Conservation (phyloP, 345 rosid genomes). For the Linum usitatissimum region DNA sequence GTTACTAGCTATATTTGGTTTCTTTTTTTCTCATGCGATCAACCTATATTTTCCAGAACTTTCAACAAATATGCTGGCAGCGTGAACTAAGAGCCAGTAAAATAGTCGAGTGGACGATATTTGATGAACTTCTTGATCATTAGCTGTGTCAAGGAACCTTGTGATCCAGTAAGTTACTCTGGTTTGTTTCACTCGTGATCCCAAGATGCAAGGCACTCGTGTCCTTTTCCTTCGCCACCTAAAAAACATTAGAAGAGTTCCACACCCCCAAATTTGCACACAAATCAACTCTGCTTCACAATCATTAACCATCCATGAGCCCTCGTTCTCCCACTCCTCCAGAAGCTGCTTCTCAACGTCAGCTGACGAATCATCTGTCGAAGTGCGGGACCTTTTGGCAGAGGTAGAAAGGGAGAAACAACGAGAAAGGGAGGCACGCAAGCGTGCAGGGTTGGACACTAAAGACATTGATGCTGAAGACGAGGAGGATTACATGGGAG, state of each 20-base stretch:
- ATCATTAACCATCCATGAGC: slow-evolving; percentile 17
- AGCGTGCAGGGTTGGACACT: slow-evolving; percentile 51
- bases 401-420: slow-evolving; percentile 65
- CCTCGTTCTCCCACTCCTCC: slow-evolving; percentile 20
- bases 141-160: neutral
- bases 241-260: slow-evolving; percentile 7
- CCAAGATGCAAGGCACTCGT: slow-evolving; percentile 4
- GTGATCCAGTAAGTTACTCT: neutral
- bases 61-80: too few relatives aligned
- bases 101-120: too few relatives aligned
- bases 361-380: slow-evolving; percentile 15
- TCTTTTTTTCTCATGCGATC: too few relatives aligned
- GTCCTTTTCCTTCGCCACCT: slow-evolving; percentile 12
- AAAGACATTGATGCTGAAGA: slow-evolving; percentile 77
- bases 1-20: too few relatives aligned
- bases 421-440: slow-evolving; percentile 61
- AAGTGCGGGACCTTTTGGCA: slow-evolving; percentile 34
- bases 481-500: slow-evolving; percentile 74
- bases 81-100: too few relatives aligned
- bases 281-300: slow-evolving; percentile 8
- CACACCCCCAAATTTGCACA: slow-evolving; percentile 8
- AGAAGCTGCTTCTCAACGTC: slow-evolving; percentile 34
- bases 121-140: neutral
- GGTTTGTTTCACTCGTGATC: neutral
- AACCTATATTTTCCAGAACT: too few relatives aligned